Percentiles rank a stretch among this genome's conserved stretches.
Conservation (phyloP, 2,329 filamentous ascomycete species). For the Byssoonygena ceratinophila region DNA sequence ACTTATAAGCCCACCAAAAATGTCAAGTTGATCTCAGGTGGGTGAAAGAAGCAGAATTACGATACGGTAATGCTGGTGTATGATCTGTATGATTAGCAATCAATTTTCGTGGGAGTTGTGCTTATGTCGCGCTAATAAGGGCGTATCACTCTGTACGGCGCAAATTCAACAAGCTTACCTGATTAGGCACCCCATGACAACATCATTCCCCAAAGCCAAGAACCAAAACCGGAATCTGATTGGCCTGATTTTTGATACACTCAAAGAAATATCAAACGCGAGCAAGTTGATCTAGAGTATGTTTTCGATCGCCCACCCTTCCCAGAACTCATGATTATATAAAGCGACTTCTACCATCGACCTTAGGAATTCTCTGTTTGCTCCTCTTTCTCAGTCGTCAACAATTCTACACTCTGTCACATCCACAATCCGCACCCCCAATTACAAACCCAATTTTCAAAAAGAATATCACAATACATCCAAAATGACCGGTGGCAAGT, state of each 20-base stretch:
- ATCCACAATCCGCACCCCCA: conserved; percentile 20
- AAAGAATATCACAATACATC: conserved; percentile 24
- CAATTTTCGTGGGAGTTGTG: not conserved
- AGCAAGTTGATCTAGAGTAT: conserved; percentile 36
- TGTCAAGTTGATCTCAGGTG: conserved; percentile 37
- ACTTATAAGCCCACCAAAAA: conserved; percentile 37
- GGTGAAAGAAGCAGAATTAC: conserved; percentile 38
- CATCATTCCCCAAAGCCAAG: conserved; percentile 1
- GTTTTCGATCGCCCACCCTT: conserved; percentile 26
- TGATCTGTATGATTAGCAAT: conserved; percentile 39
- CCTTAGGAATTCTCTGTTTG: conserved; percentile 16
- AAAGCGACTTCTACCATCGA: conserved; percentile 22
- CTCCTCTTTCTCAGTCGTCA: conserved; percentile 17
- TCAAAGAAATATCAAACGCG: conserved; percentile 12
- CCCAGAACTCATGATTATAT: conserved; percentile 20
- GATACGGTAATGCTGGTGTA: conserved; percentile 34
- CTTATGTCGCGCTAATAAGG: not conserved
- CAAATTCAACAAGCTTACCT: conserved; percentile 8
- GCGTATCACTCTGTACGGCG: conserved; percentile 7
- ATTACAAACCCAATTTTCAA: conserved; percentile 17
- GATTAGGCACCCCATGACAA: conserved; percentile 18
- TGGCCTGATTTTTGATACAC: conserved; percentile 28
- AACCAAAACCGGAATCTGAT: conserved; percentile 23
- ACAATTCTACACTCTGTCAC: conserved; percentile 16
- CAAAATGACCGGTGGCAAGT: conserved; percentile 99